Conservation (phyloP, 805 yeast species). For the Brettanomyces nanus region DNA sequence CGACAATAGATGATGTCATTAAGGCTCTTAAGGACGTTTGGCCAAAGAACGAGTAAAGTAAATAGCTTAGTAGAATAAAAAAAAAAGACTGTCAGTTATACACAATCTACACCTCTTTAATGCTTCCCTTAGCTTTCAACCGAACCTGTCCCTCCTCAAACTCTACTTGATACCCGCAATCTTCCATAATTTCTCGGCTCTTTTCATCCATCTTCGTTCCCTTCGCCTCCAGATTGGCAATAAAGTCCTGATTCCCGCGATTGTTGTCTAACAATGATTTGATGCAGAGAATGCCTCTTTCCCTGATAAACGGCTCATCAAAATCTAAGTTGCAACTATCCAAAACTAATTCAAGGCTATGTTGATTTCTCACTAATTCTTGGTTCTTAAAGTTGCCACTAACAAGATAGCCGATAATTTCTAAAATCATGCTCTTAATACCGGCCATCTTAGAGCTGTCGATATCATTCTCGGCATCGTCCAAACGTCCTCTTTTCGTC, state of each 20-base stretch:
- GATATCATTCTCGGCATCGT: slow-evolving; percentile 13
- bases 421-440: slow-evolving; percentile 58
- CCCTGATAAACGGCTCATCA: slow-evolving; percentile 83
- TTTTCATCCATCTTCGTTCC: slow-evolving; percentile 51
- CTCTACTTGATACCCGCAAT: slow-evolving; percentile 73
- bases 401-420: slow-evolving; percentile 52
- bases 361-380: slow-evolving; percentile 53
- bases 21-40: not conserved
- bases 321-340: slow-evolving; percentile 82
- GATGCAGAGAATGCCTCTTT: slow-evolving; percentile 73
- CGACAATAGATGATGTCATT: slow-evolving; percentile 1
- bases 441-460: slow-evolving; percentile 38
- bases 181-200: slow-evolving; percentile 34
- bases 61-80: not conserved
- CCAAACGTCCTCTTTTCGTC: slow-evolving; percentile 28
- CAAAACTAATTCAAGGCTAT: slow-evolving; percentile 64
- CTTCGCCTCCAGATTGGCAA: slow-evolving; percentile 69
- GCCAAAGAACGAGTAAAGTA: slow-evolving; percentile 5
- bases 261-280: slow-evolving; percentile 61
- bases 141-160: slow-evolving; percentile 64
- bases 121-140: slow-evolving; percentile 27
- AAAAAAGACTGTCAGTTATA: not conserved
- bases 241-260: slow-evolving; percentile 63
- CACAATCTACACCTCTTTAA: not conserved
- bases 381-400: slow-evolving; percentile 49